phyloP scores from a whole-genome alignment of 148 eudicot species.

The Limonium bicolor region DNA sequence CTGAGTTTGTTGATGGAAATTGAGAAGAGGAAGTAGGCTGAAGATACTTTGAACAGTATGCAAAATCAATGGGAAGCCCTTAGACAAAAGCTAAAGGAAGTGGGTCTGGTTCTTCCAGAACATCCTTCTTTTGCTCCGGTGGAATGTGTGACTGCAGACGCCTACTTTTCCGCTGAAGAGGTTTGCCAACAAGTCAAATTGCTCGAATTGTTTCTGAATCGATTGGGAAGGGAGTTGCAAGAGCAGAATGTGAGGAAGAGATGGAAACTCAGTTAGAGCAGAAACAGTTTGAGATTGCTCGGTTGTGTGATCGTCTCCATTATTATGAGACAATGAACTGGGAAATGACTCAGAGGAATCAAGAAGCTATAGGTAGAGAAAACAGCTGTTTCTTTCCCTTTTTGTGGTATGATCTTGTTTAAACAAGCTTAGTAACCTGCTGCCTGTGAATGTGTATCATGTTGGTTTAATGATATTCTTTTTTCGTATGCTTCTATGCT shows the following conservation, averaged over 20 bases:
- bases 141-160: slow-evolving; percentile 17
- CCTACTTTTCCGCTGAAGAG: slow-evolving; percentile 43
- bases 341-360: slow-evolving; percentile 99
- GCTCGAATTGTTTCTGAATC: slow-evolving; percentile 61
- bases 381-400: background rate
- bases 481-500: too few relatives aligned
- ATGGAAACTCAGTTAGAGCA: slow-evolving; percentile 64
- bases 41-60: slow-evolving; percentile 45
- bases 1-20: slow-evolving; percentile 69
- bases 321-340: slow-evolving; percentile 85
- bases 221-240: slow-evolving; percentile 67
- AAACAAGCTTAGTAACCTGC: too few relatives aligned
- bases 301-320: slow-evolving; percentile 65
- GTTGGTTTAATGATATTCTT: too few relatives aligned
- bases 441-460: too few relatives aligned
- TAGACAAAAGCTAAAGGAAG: slow-evolving; percentile 38
- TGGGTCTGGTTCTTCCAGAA: slow-evolving; percentile 71
- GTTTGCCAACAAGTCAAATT: slow-evolving; percentile 51
- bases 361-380: slow-evolving; percentile 76
- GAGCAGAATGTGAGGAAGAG: slow-evolving; percentile 70
- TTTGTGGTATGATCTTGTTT: too few relatives aligned
- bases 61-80: slow-evolving; percentile 50
- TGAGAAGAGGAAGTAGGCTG: slow-evolving; percentile 83
- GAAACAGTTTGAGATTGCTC: slow-evolving; percentile 89
- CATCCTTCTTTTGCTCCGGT: slow-evolving; percentile 23